These are phyloP conservation scores for Naganishia vaughanmartiniae DNA, from an alignment of 768 basidiomycete genomes.

Conservation along the genomic window DNA sequence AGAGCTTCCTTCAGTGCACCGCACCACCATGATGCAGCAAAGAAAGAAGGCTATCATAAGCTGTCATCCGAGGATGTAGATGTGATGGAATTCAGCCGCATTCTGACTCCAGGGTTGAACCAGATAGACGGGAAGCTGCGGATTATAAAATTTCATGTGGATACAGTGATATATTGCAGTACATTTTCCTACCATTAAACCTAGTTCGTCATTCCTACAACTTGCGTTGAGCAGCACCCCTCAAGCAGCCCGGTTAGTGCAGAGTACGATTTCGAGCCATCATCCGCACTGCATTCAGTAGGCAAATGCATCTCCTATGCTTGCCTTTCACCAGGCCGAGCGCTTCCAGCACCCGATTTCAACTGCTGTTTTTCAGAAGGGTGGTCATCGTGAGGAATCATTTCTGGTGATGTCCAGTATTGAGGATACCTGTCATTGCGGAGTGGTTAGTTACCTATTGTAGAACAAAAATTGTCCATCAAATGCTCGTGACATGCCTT, in stretches of 20 bases:
- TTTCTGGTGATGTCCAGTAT: conserved; percentile 24
- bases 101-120: too few species aligned
- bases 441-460: too few species aligned
- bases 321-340: conserved; percentile 11
- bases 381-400: conserved; percentile 19
- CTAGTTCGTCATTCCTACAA: neutral
- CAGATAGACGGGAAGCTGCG: neutral
- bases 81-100: too few species aligned
- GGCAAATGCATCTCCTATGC: neutral
- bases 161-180: neutral
- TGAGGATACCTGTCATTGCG: conserved; percentile 21
- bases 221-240: neutral
- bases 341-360: conserved; percentile 7
- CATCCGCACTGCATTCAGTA: too few species aligned
- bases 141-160: neutral
- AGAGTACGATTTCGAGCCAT: too few species aligned
- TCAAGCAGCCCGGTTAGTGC: neutral
- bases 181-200: neutral
- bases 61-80: too few species aligned
- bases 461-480: too few species aligned
- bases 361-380: conserved; percentile 16
- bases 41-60: too few species aligned
- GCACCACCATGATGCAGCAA: too few species aligned
- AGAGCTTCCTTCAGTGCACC: too few species aligned
- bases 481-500: neutral